Conservation (phyloP, 192 early-diverging fungal genomes). For the Powellomyces hirtus region DNA sequence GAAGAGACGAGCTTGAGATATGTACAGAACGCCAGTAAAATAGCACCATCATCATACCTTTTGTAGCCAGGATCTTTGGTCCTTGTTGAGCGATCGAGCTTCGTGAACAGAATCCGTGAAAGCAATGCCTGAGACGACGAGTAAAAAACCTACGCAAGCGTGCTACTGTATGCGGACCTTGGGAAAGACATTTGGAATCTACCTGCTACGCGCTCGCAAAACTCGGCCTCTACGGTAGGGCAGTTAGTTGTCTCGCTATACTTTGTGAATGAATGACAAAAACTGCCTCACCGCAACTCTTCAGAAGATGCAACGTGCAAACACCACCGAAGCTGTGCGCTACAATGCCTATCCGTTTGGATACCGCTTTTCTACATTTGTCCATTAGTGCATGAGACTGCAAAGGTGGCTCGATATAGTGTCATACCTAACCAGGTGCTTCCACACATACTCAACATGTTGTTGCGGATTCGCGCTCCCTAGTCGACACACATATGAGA, state of each 20-base stretch:
- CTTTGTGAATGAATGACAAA: too few relatives aligned
- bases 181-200: too few relatives aligned
- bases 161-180: too few relatives aligned
- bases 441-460: constrained; percentile 13
- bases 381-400: neutral
- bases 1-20: neutral
- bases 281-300: neutral
- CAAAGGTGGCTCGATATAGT: neutral
- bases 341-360: neutral
- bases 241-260: too few relatives aligned
- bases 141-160: too few relatives aligned
- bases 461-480: neutral
- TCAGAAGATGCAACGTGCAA: neutral
- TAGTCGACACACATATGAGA: too few relatives aligned
- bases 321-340: constrained; percentile 17
- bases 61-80: neutral
- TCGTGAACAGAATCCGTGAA: constrained; percentile 18
- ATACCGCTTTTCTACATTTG: neutral
- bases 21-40: neutral
- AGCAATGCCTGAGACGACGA: constrained; percentile 1
- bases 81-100: neutral
- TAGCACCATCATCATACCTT: neutral
- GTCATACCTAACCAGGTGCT: neutral
- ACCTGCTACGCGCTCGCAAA: neutral
- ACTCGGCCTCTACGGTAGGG: too few relatives aligned